Percentiles rank a stretch among this genome's conserved stretches.
These are phyloP conservation scores for Penicillium digitatum DNA, from an alignment of 2,329 filamentous ascomycete genomes.

Conservation along the genomic window DNA sequence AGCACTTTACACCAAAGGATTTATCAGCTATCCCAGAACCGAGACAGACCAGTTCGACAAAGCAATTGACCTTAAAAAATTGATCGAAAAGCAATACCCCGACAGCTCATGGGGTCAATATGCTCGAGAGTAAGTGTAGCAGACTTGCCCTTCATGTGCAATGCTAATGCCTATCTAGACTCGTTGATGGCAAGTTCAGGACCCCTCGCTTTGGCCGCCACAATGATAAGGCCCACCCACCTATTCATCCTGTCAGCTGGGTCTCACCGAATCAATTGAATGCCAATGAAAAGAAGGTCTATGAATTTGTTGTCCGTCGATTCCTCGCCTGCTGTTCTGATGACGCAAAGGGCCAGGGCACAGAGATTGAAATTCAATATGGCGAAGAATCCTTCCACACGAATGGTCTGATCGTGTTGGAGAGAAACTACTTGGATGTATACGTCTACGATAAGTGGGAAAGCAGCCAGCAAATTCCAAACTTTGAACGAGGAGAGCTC, in stretches of 20 bases:
- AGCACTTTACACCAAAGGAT: constrained; percentile 83
- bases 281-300: constrained; percentile 68
- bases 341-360: constrained; percentile 81
- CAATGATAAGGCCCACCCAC: constrained; percentile 95
- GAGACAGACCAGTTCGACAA: constrained; percentile 95
- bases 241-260: constrained; percentile 93
- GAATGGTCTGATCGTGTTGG: constrained; percentile 77
- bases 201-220: constrained; percentile 78
- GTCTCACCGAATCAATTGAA: constrained; percentile 60
- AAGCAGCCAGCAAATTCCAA: constrained; percentile 75
- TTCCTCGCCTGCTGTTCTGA: constrained; percentile 96
- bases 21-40: constrained; percentile 95
- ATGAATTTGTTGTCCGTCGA: constrained; percentile 86
- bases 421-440: constrained; percentile 90
- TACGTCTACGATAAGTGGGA: constrained; percentile 98
- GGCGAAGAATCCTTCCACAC: constrained; percentile 78
- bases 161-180: constrained; percentile 31
- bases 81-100: constrained; percentile 79
- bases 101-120: constrained; percentile 75
- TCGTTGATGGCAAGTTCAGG: constrained; percentile 72
- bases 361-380: constrained; percentile 78
- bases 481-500: constrained; percentile 71
- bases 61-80: constrained; percentile 73
- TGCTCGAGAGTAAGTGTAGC: constrained; percentile 58
- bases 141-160: background rate